Evolutionary conservation across 2,329 filamentous ascomycete species (phyloP).

Genomic region (Zymoseptoria ardabiliae): DNA sequence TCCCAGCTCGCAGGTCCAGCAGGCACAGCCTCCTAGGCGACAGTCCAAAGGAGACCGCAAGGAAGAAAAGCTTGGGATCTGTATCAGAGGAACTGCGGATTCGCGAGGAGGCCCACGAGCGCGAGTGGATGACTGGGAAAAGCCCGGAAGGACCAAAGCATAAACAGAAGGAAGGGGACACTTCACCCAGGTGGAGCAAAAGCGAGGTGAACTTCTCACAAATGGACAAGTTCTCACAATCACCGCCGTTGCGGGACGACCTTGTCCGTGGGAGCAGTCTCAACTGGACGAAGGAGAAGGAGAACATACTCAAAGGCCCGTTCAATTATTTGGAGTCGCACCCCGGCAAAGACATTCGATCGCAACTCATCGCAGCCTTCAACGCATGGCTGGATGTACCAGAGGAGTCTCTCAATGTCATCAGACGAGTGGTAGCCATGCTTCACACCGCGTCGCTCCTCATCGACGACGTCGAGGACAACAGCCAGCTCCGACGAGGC

Average conservation of each 20-base stretch:
- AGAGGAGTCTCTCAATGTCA: conserved; percentile 59
- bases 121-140: conserved; percentile 22
- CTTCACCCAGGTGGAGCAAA: background rate
- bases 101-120: conserved; percentile 21
- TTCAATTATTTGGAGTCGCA: conserved; percentile 74
- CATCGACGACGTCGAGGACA: conserved; percentile 84
- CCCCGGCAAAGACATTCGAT: conserved; percentile 78
- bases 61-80: conserved; percentile 14
- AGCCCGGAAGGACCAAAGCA: conserved; percentile 10
- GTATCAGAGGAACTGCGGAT: conserved; percentile 17
- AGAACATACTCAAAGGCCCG: conserved; percentile 67
- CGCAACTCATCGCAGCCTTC: conserved; percentile 72
- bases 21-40: background rate
- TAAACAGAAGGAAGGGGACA: conserved; percentile 2
- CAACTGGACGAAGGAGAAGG: conserved; percentile 66
- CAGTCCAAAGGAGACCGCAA: background rate
- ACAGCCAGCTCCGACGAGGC: conserved; percentile 66
- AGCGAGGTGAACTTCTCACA: background rate
- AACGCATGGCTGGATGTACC: conserved; percentile 75
- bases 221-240: conserved; percentile 3
- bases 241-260: conserved; percentile 21
- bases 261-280: conserved; percentile 35
- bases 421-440: conserved; percentile 76
- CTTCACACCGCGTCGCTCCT: conserved; percentile 77
- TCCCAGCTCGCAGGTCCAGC: background rate